Evolutionary conservation across 2,329 filamentous ascomycete genomes (phyloP), one percentile per base, ranked within the genome.

Genomic region (Calonectria pseudoreteaudii): DNA sequence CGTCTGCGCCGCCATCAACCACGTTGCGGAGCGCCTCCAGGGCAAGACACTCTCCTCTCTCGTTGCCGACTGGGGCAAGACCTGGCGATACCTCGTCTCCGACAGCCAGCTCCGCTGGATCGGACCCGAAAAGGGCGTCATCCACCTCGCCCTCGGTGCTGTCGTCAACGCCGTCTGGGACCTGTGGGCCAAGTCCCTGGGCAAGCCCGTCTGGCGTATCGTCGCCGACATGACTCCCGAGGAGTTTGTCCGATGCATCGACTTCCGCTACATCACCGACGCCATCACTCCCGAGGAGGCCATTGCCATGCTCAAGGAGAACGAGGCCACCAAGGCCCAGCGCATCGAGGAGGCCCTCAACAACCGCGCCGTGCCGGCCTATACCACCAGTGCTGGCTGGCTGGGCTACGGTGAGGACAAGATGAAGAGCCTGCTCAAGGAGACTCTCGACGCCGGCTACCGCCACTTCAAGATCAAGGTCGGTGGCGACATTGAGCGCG

Each of bases 81-180:
- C 95, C 62, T 98, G 95, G 95, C 92, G 95, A 31, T 92, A 97
- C 84, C 92, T 98, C n/a, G 95, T 98, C 80, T 94, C 93, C 76
- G 96, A 98, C 89, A 94, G 92, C 79, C 95, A 98, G 85, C 89
- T 98, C 68, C 94, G 95, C 71, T 98, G 96, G 95, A 97, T 98
- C 82, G 95, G 95, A 0, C 95, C 95, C 0, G 95, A 98, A 82
- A 98, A 98, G 86, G 95, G 95, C 73, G 95, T 98, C 56, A 97
- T 97, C 79, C 95, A 98, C 85, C 93, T 98, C 10, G 95, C 95
- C 1, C 92, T 98, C 14, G 95, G 94, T 36, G 94, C 95, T 53
- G 93, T 98, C 20, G 94, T 97, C 80, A 98, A 98, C 84, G 95
- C 95, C 20, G 89, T 98, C 80, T 98, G 95, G 95, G 95, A 98